These are phyloP conservation scores for Tanacetum coccineum DNA, from an alignment of 129 eudicot genomes.

Conservation along the genomic window DNA sequence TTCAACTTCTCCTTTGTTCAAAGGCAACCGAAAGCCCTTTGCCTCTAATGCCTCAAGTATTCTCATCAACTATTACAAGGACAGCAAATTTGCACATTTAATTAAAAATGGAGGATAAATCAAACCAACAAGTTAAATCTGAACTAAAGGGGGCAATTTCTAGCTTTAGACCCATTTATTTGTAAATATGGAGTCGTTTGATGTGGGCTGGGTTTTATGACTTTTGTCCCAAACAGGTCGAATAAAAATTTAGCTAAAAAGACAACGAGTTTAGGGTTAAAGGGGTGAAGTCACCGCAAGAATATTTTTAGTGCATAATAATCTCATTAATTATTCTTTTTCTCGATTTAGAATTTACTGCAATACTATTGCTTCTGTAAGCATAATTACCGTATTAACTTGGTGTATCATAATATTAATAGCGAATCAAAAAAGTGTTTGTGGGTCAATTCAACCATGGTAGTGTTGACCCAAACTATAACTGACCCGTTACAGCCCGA, in stretches of 20 bases:
- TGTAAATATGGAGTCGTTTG: neutral
- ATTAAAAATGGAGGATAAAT: conserved; percentile 6
- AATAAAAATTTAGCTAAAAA: too few relatives aligned
- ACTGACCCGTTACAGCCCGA: too few relatives aligned
- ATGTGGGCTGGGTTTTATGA: neutral
- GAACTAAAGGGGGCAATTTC: neutral
- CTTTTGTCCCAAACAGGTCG: neutral
- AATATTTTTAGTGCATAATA: too few relatives aligned
- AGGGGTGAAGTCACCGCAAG: too few relatives aligned
- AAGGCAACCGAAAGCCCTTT: conserved; percentile 82
- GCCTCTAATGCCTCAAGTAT: conserved; percentile 93
- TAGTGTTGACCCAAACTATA: neutral
- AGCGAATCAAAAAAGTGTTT: neutral
- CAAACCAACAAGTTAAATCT: neutral
- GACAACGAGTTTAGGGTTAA: too few relatives aligned
- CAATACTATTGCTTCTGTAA: neutral
- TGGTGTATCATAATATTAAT: too few relatives aligned
- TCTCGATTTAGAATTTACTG: neutral
- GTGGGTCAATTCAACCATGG: neutral
- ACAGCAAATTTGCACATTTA: conserved; percentile 17
- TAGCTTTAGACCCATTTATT: neutral
- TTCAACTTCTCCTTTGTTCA: conserved; percentile 96
- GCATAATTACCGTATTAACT: neutral
- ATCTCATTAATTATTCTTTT: too few relatives aligned
- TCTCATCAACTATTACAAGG: conserved; percentile 77